Percentiles rank a stretch among this genome's conserved stretches.
Evolutionary conservation across 2,329 filamentous ascomycete genomes (phyloP).

Genomic region (Lachnellula cervina): DNA sequence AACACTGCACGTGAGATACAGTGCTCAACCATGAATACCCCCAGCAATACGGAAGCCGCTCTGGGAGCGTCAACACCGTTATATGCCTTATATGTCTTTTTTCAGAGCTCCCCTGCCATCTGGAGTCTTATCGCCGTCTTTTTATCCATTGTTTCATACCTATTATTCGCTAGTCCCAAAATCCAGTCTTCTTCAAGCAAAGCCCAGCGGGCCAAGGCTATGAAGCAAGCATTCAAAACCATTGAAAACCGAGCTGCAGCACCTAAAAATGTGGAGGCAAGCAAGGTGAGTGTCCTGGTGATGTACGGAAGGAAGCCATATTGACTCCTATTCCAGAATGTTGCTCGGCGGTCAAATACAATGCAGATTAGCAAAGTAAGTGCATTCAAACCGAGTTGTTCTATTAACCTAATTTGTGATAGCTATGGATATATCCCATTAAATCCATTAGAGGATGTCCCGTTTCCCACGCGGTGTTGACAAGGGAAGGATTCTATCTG

Average conservation of each 20-base stretch:
- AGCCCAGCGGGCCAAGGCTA: conserved; percentile 13
- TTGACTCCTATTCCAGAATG: neutral
- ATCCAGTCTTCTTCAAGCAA: conserved; percentile 10
- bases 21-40: neutral
- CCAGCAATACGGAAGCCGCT: neutral
- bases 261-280: conserved; percentile 4
- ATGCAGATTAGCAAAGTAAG: conserved; percentile 25
- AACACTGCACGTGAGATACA: too few species aligned
- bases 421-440: conserved; percentile 70
- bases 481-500: conserved; percentile 56
- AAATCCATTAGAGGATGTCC: conserved; percentile 63
- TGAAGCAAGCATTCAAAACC: conserved; percentile 14
- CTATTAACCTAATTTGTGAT: neutral
- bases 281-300: neutral
- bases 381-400: neutral
- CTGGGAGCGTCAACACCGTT: neutral
- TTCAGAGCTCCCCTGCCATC: neutral
- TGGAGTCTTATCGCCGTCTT: neutral
- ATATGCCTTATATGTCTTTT: neutral
- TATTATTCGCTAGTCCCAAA: conserved; percentile 6
- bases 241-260: conserved; percentile 4
- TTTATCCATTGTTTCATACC: conserved; percentile 4
- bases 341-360: neutral
- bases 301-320: neutral
- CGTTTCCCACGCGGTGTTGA: conserved; percentile 49